These are phyloP conservation scores for Glycine tomentella DNA, from an alignment of 306 rosid genomes.

Conservation along the genomic window DNA sequence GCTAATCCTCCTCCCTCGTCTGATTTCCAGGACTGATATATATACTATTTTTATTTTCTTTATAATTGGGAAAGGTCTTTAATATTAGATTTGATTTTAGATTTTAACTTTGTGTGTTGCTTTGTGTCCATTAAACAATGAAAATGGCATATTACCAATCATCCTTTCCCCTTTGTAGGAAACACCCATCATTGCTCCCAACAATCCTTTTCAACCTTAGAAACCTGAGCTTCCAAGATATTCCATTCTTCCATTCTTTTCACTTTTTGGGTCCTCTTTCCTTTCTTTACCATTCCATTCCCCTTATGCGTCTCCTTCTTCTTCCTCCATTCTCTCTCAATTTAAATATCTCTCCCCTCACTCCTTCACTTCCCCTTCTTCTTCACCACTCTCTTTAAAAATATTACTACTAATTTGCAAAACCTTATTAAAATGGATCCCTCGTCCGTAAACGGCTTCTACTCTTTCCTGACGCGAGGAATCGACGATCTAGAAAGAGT, in stretches of 20 bases:
- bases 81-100: neutral
- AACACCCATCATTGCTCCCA: slow-evolving; percentile 99
- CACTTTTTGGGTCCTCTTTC: slow-evolving; percentile 29
- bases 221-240: slow-evolving; percentile 93
- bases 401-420: too few relatives aligned
- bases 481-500: slow-evolving; percentile 96
- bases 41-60: too few relatives aligned
- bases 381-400: too few relatives aligned
- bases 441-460: slow-evolving; percentile 93
- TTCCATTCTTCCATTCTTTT: slow-evolving; percentile 53
- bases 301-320: neutral
- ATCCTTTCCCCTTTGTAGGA: slow-evolving; percentile 98
- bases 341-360: slow-evolving; percentile 62
- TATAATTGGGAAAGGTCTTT: neutral
- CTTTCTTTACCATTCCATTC: too few relatives aligned
- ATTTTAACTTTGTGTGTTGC: neutral
- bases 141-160: slow-evolving; percentile 98
- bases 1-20: too few relatives aligned
- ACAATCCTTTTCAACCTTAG: slow-evolving; percentile 98
- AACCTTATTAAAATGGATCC: slow-evolving; percentile 69
- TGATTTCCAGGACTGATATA: too few relatives aligned
- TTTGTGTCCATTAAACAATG: slow-evolving; percentile 80
- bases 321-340: slow-evolving; percentile 51
- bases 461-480: slow-evolving; percentile 83
- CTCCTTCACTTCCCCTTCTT: slow-evolving; percentile 10